Base-by-base conservation (phyloP, 2,329 filamentous ascomycete species). In the Aspergillus eucalypticola region DNA sequence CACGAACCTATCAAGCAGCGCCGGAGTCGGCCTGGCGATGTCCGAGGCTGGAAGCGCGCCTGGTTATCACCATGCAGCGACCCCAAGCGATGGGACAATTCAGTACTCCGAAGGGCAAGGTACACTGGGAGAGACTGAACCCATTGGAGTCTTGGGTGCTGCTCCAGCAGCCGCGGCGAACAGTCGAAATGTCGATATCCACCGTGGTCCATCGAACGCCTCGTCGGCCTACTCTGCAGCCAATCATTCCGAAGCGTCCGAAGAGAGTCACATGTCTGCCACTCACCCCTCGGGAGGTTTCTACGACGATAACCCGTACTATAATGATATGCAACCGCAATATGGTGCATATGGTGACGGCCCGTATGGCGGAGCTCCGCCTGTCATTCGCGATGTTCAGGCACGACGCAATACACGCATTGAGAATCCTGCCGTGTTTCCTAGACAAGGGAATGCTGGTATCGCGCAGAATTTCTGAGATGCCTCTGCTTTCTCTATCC, bases 381-480 rank as follows among this genome's bases (percentile, higher is more conserved):
- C 95, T 1, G 86, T 99, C 55, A 97, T 99, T 65, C 87, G 93
- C 58, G 95, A 99, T 75, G 95, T 98, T 66, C 89, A 90, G 64
- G 95, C 95, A 27, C 84, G 95, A 67, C 87, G 95, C 66, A 97
- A 97, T 79, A 97, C 95, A 11, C 87, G 93, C 63, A 98, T 99
- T 71, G 93, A 98, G 79, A 96, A 90, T 73, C 89, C 92, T 2
- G 86, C 90, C 48, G 90, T 95, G 64, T 96, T 91, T 71, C 93
- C 94, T 10, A 91, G 96, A 73, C 92, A 96, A 80, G 87, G 86
- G 35, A 96, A 91, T 70, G 91, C 91, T 41, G 95, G 95, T 60
- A 97, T 99, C 70, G 91, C 95, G 32, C 95, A 98, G 78, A 99
- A 99, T 77, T 99, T 99, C 71, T 98, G 86, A 65, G 19, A 8